Evolutionary conservation across 23 red algal genomes (phyloP), one percentile per base, ranked within the genome.

Genomic region (Gracilariopsis chorda): DNA sequence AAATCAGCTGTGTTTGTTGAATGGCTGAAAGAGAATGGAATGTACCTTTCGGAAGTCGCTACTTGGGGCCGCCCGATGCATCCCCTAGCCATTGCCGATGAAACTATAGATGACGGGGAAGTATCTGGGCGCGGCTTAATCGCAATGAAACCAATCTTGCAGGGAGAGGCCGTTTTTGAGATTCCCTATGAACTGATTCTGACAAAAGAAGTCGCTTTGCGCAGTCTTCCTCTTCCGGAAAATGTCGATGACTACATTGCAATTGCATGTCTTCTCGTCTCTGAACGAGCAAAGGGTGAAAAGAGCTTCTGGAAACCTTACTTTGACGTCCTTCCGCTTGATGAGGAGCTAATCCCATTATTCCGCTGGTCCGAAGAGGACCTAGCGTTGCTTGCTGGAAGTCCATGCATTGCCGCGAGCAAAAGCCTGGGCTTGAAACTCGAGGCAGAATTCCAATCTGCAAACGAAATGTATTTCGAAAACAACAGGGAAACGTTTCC

Each of bases 261-360:
- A 59, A 86, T 98, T 34, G 96, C 93, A 32, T 60, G 45, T 19
- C 69, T 95, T n/a, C 86, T 98, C 12, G 68, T 98, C 19, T 78
- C 43, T 35, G 96, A 98, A 62, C 48, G 92, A 24, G 48, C 73
- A 44, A 73, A 80, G 33, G 93, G 93, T 27, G 68, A 73, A 43
- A 83, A 56, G 6, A 95, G 93, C 36, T 98, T 98, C 70, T 98
- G 86, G 78, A 87, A 90, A 49, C 96, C 96, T 20, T 98, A 98
- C 53, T 74, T 98, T 41, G 82, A 92, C 34, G 70, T 98, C 30
- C 57, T 98, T 37, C 96, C 96, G 7, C 10, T 48, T 7, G 69
- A 84, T 45, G 89, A 93, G 19, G 88, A 95, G 28, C 45, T 98
- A 19, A 80, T 90, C 51, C 88, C 92, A n/a, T 75, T 98, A 16